phyloP scores from a whole-genome alignment of 495 filamentous ascomycete species.

The Pyrenula massariospora region DNA sequence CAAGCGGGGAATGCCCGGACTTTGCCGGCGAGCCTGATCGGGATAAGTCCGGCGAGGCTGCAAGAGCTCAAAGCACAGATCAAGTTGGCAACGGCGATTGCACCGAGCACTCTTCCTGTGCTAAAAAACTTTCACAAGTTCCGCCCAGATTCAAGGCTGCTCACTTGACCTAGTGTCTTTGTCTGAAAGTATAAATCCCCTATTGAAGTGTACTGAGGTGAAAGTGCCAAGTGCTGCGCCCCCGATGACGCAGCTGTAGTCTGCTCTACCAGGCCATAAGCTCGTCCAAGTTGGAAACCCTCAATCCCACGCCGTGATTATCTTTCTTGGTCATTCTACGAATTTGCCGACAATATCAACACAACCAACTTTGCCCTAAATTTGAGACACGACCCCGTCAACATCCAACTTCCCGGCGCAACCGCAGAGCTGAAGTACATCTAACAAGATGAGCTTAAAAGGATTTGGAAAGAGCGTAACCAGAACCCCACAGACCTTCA shows the following conservation, averaged over 20 bases:
- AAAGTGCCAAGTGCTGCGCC: not conserved
- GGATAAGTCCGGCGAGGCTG: not conserved
- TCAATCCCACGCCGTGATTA: not conserved
- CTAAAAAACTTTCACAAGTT: too few relatives aligned
- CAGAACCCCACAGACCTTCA: conserved; percentile 83
- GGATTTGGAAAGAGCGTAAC: conserved; percentile 83
- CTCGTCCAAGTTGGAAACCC: not conserved
- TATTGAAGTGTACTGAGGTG: not conserved
- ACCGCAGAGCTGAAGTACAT: too few relatives aligned
- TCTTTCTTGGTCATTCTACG: too few relatives aligned
- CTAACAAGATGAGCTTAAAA: conserved; percentile 88
- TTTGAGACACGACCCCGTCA: too few relatives aligned
- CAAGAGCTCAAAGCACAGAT: too few relatives aligned
- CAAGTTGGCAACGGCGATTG: too few relatives aligned
- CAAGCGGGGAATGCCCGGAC: not conserved
- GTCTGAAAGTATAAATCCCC: not conserved
- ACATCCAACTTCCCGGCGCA: too few relatives aligned
- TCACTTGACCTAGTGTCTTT: not conserved
- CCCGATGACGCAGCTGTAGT: not conserved
- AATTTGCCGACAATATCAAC: too few relatives aligned
- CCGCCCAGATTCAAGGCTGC: not conserved
- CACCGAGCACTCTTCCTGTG: too few relatives aligned
- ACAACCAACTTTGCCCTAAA: too few relatives aligned
- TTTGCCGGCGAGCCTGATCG: not conserved
- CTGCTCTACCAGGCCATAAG: not conserved